A percentile compares a stretch with the other conserved stretches of the same genome.
Conservation (phyloP, 306 rosid genomes). For the Gleditsia sinensis region DNA sequence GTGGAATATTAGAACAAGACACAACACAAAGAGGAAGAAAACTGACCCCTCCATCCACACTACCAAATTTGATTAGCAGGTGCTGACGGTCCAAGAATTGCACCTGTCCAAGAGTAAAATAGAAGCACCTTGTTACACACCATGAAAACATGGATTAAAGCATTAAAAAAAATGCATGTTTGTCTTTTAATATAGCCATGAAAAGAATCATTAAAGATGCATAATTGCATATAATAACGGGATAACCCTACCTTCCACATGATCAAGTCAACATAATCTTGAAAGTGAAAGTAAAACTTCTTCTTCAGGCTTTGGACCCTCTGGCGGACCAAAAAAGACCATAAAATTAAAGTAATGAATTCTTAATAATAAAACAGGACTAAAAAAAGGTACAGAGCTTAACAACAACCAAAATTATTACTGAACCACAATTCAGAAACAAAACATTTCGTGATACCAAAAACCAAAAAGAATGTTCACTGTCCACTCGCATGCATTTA, state of each 20-base stretch:
- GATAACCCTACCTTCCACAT: slow-evolving; percentile 81
- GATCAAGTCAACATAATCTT: slow-evolving; percentile 86
- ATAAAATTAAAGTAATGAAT: slow-evolving; percentile 32
- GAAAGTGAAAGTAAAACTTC: slow-evolving; percentile 93
- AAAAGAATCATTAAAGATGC: slow-evolving; percentile 21
- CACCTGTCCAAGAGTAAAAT: slow-evolving; percentile 74
- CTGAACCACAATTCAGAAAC: slow-evolving; percentile 3
- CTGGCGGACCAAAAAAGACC: slow-evolving; percentile 49
- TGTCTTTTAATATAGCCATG: slow-evolving; percentile 14
- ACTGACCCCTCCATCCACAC: slow-evolving; percentile 98
- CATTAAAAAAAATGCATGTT: slow-evolving; percentile 29
- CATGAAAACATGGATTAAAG: background rate
- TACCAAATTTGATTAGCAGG: slow-evolving; percentile 94
- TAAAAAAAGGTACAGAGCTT: slow-evolving; percentile 22
- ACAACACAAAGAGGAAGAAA: slow-evolving; percentile 26
- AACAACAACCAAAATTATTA: slow-evolving; percentile 1
- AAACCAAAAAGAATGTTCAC: slow-evolving; percentile 15
- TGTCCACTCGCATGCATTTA: background rate
- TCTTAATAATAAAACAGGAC: slow-evolving; percentile 26
- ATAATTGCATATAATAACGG: slow-evolving; percentile 22
- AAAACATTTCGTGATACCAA: background rate
- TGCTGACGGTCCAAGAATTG: slow-evolving; percentile 97
- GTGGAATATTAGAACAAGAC: slow-evolving; percentile 16
- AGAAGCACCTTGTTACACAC: slow-evolving; percentile 49
- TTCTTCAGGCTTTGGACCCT: slow-evolving; percentile 81